Base-by-base conservation (phyloP, 2,329 filamentous ascomycete species). In the Penicillium sp. region DNA sequence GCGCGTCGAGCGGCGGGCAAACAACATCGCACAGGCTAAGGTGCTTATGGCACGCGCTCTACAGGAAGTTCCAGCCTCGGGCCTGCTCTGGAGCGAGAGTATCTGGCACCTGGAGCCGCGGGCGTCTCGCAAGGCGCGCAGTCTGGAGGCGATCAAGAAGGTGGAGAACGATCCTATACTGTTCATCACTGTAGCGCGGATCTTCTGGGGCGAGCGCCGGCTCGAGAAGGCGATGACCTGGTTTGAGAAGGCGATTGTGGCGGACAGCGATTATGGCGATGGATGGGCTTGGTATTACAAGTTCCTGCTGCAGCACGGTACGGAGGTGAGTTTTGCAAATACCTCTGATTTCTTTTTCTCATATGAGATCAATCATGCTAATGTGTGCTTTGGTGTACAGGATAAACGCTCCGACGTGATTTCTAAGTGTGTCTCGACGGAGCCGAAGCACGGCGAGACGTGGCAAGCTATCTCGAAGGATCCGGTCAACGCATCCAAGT, bases 261-360 rank as follows among this genome's bases (percentile, higher is more conserved):
- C 95, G 13, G 92, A 99, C 70, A 87, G 89, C 37, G 93, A 98
- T 74, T 80, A 87, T 52, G 95, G 95, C 52, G 96, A 99, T 79
- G 90, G 88, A 11, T 99, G 96, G 96, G 94, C 92, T 19, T 99
- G 94, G 94, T 99, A 97, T 76, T 95, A 92, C 76, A 93, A 94
- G 75, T 99, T 98, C 75, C 73, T 98, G 64, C 74, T 87, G 66
- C 91, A 97, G 81, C 93, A 99, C 78, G 96, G 95, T 10, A 97
- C 92, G 5, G 89, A 92, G 64, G 81, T 83, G 71, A 70, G 79
- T 75, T 43, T 50, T 18, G 6, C 19, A 31, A 18, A 27, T 22
- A 52, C 49, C 61, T 65, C 62, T 54, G 51, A 2, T 9, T 19
- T 1, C 10, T 1, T 35, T 19, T 35, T 1, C 40, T 24, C n/a